These are phyloP conservation scores for Areca catechu DNA, from an alignment of 176 grass and related monocot species.

Conservation along the genomic window DNA sequence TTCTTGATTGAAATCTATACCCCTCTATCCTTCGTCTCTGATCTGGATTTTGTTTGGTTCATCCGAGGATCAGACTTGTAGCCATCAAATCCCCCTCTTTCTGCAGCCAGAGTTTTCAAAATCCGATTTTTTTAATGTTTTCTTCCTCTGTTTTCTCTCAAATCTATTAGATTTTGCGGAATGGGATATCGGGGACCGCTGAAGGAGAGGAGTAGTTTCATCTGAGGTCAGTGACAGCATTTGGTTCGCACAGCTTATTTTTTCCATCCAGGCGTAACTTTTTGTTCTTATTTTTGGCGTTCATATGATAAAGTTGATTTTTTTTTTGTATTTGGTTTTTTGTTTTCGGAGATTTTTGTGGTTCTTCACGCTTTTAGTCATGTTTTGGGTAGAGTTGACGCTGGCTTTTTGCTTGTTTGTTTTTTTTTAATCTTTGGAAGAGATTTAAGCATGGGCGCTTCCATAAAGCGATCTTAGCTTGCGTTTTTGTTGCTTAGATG, in stretches of 20 bases:
- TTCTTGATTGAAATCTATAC: not conserved
- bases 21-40: not conserved
- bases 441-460: not conserved
- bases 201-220: conserved; percentile 20
- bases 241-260: conserved; percentile 12
- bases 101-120: not conserved
- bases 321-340: too few species aligned
- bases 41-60: conserved; percentile 9
- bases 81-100: not conserved
- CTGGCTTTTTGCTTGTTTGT: too few species aligned
- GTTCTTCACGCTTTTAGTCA: too few species aligned
- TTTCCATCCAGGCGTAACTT: conserved; percentile 14
- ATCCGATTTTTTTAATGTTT: not conserved
- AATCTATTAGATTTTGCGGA: conserved; percentile 9
- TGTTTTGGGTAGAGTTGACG: too few species aligned
- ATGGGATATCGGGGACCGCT: conserved; percentile 5
- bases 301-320: not conserved
- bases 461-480: not conserved
- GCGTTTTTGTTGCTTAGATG: not conserved
- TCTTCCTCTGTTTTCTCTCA: not conserved
- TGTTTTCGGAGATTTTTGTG: too few species aligned
- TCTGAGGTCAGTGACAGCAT: conserved; percentile 29
- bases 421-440: too few species aligned
- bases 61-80: not conserved
- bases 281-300: conserved; percentile 4